phyloP scores from a whole-genome alignment of 352 stramenopile species.

The Globisporangium perplexum region DNA sequence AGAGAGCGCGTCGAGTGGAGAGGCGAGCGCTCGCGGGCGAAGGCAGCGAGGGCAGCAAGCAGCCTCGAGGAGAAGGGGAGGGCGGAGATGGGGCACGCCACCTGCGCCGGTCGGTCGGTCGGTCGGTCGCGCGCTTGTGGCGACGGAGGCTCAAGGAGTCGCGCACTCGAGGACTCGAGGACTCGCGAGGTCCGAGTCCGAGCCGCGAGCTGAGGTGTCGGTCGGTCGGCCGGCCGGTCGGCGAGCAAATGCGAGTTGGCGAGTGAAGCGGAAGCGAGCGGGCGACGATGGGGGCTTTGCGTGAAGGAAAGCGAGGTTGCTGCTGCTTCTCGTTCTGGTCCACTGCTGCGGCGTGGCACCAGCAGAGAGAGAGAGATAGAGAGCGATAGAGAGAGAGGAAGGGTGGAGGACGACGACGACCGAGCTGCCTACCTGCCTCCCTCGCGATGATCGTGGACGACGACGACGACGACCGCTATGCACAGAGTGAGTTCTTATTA shows the following conservation, averaged over 20 bases:
- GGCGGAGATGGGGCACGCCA: slow-evolving; percentile 2
- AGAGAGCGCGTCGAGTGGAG: background rate
- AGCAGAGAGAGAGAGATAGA: background rate
- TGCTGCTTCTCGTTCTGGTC: background rate
- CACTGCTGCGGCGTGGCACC: background rate
- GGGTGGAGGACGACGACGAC: background rate
- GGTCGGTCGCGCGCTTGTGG: background rate
- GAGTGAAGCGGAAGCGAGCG: too few relatives aligned
- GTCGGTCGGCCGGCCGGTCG: too few relatives aligned
- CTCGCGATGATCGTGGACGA: too few relatives aligned
- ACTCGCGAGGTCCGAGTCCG: too few relatives aligned
- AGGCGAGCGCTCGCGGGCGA: background rate
- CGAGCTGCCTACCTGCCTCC: too few relatives aligned
- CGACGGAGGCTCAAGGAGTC: background rate
- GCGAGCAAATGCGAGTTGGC: too few relatives aligned
- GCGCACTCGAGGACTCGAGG: too few relatives aligned
- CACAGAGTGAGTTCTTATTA: background rate
- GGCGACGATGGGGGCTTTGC: too few relatives aligned
- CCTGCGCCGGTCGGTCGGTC: too few relatives aligned
- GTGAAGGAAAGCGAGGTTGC: too few relatives aligned
- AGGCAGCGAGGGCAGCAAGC: background rate
- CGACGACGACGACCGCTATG: background rate
- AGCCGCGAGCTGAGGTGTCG: too few relatives aligned
- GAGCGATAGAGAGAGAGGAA: background rate
- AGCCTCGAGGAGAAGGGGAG: background rate